Evolutionary conservation across 2,329 filamentous ascomycete species (phyloP).

Genomic region (Niveomyces coronatus): DNA sequence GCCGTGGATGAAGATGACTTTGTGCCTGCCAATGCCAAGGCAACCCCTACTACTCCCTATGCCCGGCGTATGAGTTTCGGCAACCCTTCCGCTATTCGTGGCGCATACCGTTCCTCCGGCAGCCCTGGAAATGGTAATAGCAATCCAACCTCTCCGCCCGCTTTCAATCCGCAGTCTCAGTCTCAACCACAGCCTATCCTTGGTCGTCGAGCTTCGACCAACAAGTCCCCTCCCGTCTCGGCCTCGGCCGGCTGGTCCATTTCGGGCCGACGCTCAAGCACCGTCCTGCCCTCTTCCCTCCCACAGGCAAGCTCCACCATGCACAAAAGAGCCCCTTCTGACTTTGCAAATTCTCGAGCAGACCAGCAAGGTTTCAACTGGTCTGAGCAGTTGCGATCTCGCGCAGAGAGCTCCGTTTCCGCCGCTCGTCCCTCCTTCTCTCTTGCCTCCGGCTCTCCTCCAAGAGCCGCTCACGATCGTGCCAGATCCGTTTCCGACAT

Average conservation of each 20-base stretch:
- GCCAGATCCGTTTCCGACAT: constrained; percentile 60
- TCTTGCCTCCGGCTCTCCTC: constrained; percentile 35
- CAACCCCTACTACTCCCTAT: constrained; percentile 62
- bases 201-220: constrained; percentile 22
- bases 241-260: constrained; percentile 22
- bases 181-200: constrained; percentile 12
- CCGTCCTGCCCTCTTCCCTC: constrained; percentile 21
- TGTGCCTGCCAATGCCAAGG: constrained; percentile 37
- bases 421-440: constrained; percentile 49
- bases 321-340: constrained; percentile 50
- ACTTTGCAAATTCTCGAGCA: constrained; percentile 52
- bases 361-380: constrained; percentile 88
- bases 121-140: constrained; percentile 57
- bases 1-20: constrained; percentile 61
- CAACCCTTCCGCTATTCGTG: constrained; percentile 60
- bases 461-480: constrained; percentile 45
- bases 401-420: constrained; percentile 70
- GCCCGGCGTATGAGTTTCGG: constrained; percentile 84
- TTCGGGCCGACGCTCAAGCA: constrained; percentile 27
- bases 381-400: constrained; percentile 87
- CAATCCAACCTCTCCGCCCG: constrained; percentile 29
- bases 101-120: constrained; percentile 37
- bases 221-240: constrained; percentile 17
- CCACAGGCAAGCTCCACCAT: constrained; percentile 51
- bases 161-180: constrained; percentile 16